Percentiles rank a stretch among this genome's conserved stretches.
phyloP scores from a whole-genome alignment of 2,329 filamentous ascomycete genomes.

The Diplocarpon mali region DNA sequence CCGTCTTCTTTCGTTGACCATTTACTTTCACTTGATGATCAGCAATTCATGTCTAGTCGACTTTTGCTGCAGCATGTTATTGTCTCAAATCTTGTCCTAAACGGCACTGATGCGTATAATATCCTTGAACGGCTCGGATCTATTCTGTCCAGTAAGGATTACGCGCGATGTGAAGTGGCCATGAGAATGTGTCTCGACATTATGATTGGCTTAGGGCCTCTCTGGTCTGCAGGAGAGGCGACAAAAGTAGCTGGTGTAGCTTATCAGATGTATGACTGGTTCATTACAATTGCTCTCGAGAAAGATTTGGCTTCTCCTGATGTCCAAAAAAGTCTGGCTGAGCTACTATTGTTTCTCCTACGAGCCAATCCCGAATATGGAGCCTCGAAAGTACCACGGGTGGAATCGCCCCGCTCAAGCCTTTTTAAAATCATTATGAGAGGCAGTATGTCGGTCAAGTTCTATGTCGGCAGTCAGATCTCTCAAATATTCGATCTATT shows the following conservation, averaged over 20 bases:
- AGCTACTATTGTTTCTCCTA: constrained; percentile 60
- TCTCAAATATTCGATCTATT: constrained; percentile 70
- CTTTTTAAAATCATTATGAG: constrained; percentile 62
- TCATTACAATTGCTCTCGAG: constrained; percentile 55
- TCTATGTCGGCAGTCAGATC: constrained; percentile 58
- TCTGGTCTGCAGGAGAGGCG: constrained; percentile 23
- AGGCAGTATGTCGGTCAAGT: constrained; percentile 62
- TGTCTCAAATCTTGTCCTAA: constrained; percentile 40
- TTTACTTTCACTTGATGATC: constrained; percentile 38
- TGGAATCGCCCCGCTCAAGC: constrained; percentile 48
- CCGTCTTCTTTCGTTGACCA: constrained; percentile 40
- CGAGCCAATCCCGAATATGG: constrained; percentile 57
- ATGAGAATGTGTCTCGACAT: constrained; percentile 56
- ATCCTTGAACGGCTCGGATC: constrained; percentile 41
- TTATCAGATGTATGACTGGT: constrained; percentile 68
- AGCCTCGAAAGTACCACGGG: constrained; percentile 22
- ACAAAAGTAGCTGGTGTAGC: constrained; percentile 54
- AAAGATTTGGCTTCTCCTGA: constrained; percentile 59
- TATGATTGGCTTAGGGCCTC: constrained; percentile 38
- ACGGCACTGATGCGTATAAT: constrained; percentile 34
- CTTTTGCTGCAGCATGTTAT: constrained; percentile 41
- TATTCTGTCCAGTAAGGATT: constrained; percentile 45
- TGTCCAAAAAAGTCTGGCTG: constrained; percentile 55
- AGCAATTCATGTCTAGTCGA: constrained; percentile 43
- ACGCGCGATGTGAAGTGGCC: constrained; percentile 64